A percentile compares a stretch with the other conserved stretches of the same genome.
Conservation (phyloP, 495 filamentous ascomycete genomes). For the Aspergillus affinis region DNA sequence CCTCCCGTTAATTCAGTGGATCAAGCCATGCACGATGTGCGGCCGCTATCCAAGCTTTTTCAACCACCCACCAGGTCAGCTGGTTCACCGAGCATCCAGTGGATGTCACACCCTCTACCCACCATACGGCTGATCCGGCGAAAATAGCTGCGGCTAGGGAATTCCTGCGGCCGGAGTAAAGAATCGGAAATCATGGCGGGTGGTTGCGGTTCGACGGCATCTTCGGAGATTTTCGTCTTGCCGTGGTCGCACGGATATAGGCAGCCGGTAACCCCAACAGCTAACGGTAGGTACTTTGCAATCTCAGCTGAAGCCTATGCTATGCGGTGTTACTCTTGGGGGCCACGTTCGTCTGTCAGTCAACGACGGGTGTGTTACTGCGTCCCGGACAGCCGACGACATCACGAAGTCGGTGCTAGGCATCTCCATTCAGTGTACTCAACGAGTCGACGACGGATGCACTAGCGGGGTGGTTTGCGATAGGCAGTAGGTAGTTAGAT, state of each 20-base stretch:
- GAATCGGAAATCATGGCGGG: neutral
- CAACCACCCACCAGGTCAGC: neutral
- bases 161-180: neutral
- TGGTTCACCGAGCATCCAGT: neutral
- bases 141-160: neutral
- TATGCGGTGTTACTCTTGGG: neutral
- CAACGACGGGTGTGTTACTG: neutral
- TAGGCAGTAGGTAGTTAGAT: neutral
- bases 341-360: neutral
- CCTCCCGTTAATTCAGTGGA: neutral
- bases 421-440: neutral
- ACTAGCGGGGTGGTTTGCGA: neutral
- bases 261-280: neutral
- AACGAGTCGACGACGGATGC: neutral
- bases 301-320: neutral
- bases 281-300: too few relatives aligned
- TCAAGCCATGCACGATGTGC: neutral
- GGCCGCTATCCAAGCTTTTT: neutral
- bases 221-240: neutral
- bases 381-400: too few relatives aligned
- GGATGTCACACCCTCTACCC: neutral
- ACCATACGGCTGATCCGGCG: neutral
- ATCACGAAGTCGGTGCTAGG: neutral
- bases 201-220: neutral
- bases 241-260: neutral